Conservation (phyloP, 129 eudicot genomes). For the Chrysanthemum makinoi region DNA sequence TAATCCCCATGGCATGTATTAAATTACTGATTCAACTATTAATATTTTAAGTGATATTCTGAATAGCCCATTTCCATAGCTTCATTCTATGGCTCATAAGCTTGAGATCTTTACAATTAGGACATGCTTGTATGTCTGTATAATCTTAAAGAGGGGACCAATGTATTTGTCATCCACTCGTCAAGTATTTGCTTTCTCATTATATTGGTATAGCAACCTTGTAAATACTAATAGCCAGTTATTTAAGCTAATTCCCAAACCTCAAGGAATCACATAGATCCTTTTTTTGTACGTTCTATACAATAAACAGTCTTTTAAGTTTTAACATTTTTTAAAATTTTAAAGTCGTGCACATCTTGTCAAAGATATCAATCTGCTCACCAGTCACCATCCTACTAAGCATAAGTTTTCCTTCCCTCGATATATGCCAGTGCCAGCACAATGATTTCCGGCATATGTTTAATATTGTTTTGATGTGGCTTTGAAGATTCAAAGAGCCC, state of each 20-base stretch:
- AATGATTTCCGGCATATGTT: constrained; percentile 9
- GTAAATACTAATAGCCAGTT: background rate
- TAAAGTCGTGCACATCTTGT: background rate
- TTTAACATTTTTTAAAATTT: background rate
- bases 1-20: background rate
- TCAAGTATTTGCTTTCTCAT: background rate
- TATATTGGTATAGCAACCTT: constrained; percentile 17
- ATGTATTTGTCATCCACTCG: background rate
- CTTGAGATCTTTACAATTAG: background rate
- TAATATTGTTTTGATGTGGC: constrained; percentile 11
- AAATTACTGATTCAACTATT: background rate
- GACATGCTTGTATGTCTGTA: background rate
- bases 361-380: constrained; percentile 5
- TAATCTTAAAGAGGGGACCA: background rate
- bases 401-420: constrained; percentile 3
- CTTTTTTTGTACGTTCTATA: background rate
- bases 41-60: background rate
- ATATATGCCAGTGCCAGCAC: background rate
- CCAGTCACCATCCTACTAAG: constrained; percentile 4
- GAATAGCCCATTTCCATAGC: background rate
- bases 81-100: background rate
- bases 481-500: constrained; percentile 58
- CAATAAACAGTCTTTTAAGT: background rate
- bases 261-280: background rate
- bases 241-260: background rate